phyloP scores from a whole-genome alignment of 352 stramenopile species.

The Phytophthora hibernalis region DNA sequence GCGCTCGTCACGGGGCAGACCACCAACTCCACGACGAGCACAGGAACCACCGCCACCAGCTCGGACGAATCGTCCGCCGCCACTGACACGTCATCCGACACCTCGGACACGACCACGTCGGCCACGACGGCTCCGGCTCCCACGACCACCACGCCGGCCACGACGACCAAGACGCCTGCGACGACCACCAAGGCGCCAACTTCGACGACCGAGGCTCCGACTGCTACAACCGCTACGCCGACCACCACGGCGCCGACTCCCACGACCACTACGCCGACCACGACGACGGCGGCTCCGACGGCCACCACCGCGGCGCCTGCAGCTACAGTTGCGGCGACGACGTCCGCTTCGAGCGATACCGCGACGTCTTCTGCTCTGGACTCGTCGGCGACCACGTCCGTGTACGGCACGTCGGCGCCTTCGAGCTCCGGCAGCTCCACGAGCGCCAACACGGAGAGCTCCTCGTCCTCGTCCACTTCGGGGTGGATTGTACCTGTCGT shows the following conservation, averaged over 20 bases:
- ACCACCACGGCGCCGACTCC: constrained; percentile 22
- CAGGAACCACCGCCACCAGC: constrained; percentile 15
- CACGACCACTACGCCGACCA: constrained; percentile 17
- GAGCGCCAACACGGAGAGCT: constrained; percentile 32
- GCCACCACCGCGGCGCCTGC: constrained; percentile 23
- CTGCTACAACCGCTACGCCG: constrained; percentile 18
- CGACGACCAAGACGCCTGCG: constrained; percentile 21
- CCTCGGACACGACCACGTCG: constrained; percentile 26
- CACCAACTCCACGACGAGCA: constrained; percentile 30
- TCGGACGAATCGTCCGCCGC: constrained; percentile 10
- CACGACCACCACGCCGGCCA: constrained; percentile 29
- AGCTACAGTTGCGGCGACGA: constrained; percentile 17
- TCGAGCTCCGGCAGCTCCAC: constrained; percentile 27
- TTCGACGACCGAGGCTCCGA: constrained; percentile 31
- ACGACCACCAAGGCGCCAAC: constrained; percentile 26
- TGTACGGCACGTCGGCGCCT: constrained; percentile 58
- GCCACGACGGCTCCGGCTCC: constrained; percentile 24
- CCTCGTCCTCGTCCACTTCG: constrained; percentile 32
- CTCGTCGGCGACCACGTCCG: constrained; percentile 45
- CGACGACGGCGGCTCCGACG: constrained; percentile 27
- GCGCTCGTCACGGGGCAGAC: constrained; percentile 30
- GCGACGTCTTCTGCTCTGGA: constrained; percentile 43
- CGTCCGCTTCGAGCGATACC: constrained; percentile 33
- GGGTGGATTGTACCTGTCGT: constrained; percentile 68
- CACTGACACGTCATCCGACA: constrained; percentile 30